phyloP scores from a whole-genome alignment of 2,329 filamentous ascomycete species.

The Arthrobotrys entomopaga region DNA sequence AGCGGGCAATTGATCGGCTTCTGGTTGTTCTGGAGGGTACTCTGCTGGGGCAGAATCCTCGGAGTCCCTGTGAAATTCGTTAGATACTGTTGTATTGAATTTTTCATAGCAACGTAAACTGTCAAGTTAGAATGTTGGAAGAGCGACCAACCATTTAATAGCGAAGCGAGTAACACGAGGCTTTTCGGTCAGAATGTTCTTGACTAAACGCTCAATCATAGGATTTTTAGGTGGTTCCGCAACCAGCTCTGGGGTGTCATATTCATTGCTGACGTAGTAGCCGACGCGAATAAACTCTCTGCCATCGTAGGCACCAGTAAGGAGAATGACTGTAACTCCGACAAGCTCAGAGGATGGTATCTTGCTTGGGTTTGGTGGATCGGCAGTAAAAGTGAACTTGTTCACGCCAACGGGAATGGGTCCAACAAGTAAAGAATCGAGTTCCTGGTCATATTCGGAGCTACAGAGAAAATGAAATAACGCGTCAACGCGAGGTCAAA shows the following conservation, averaged over 20 bases:
- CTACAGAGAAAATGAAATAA: constrained; percentile 64
- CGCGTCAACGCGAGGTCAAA: constrained; percentile 41
- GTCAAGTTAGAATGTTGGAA: constrained; percentile 1
- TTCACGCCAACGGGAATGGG: constrained; percentile 98
- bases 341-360: constrained; percentile 96
- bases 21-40: constrained; percentile 96
- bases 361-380: constrained; percentile 85
- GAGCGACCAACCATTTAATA: constrained; percentile 85
- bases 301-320: constrained; percentile 95
- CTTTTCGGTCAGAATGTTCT: constrained; percentile 96
- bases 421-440: constrained; percentile 94
- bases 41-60: constrained; percentile 95
- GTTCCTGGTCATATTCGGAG: constrained; percentile 97
- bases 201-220: constrained; percentile 87
- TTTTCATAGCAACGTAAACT: constrained; percentile 1
- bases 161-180: constrained; percentile 96
- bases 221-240: constrained; percentile 92
- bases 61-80: constrained; percentile 76
- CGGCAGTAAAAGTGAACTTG: constrained; percentile 98
- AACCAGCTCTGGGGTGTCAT: constrained; percentile 88
- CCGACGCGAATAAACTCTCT: constrained; percentile 97
- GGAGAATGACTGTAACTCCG: constrained; percentile 93
- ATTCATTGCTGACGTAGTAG: constrained; percentile 99
- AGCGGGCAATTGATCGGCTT: constrained; percentile 86
- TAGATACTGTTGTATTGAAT: constrained; percentile 8